Evolutionary conservation across 2,329 filamentous ascomycete species (phyloP), one percentile per base, ranked within the genome.

Genomic region (Grosmannia penicillata): DNA sequence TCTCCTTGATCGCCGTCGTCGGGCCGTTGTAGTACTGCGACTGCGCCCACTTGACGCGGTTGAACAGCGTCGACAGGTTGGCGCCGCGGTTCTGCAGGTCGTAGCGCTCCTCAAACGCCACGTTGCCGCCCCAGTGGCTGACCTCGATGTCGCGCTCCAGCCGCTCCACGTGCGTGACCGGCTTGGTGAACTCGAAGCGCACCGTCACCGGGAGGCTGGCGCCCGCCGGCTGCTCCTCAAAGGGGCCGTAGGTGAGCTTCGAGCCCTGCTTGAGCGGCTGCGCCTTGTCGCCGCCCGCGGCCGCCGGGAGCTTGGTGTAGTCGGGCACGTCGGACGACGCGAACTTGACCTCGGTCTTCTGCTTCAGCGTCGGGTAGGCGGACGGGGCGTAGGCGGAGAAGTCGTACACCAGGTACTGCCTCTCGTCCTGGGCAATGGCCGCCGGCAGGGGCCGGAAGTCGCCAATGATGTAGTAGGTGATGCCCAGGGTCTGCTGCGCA

Each of bases 301-400:
- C 72, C 36, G 70, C 72, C 17, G 71, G 67, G 15, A 93, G 70
- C 46, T 73, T 78, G 38, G 85, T 94, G 59, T 84, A 93, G 54
- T 95, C 85, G 41, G 86, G 82, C 22, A 94, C 70, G 49, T 83
- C 78, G 46, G 71, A 63, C 39, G 75, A 80, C 34, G 82, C 72
- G 49, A 93, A 78, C 66, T 95, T 95, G 61, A 98, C 62, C 61
- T 96, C 94, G 28, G 91, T 96, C 74, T 95, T 95, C 59, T 98
- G 91, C 65, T 94, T 94, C 51, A 73, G 58, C 13, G 86, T 95
- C 15, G 70, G 63, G 64, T 98, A 98, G 44, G 81, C 78, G 9
- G 84, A 93, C 14, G 78, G 79, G 33, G 70, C 72, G 60, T 93
- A 94, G 48, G 82, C 82, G 44, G 83, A 89, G 65, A 94, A 93